Evolutionary conservation across 129 eudicot genomes (phyloP).

Genomic region (Erigeron canadensis): DNA sequence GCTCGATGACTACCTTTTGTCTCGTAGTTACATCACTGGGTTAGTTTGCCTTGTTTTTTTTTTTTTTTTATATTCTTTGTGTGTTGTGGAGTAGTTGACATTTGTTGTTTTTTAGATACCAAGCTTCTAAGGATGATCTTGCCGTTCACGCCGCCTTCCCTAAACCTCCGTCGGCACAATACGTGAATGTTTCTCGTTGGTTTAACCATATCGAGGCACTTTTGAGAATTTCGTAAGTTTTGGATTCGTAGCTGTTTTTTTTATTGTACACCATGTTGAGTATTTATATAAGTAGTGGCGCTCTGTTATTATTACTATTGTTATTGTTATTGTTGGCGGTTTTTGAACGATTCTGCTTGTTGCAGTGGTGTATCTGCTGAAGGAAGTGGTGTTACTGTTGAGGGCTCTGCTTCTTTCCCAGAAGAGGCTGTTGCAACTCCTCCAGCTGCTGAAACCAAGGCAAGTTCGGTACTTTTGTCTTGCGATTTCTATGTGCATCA

Average conservation of each 20-base stretch:
- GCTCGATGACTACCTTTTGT: slow-evolving; percentile 74
- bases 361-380: slow-evolving; percentile 87
- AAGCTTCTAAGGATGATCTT: slow-evolving; percentile 94
- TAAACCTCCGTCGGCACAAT: slow-evolving; percentile 61
- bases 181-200: slow-evolving; percentile 83
- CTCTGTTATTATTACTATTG: not conserved
- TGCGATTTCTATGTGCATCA: not conserved
- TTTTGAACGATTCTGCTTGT: not conserved
- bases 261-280: too few species aligned
- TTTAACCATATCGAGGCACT: slow-evolving; percentile 84
- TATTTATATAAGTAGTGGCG: not conserved
- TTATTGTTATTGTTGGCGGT: not conserved
- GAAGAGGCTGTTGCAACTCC: slow-evolving; percentile 72
- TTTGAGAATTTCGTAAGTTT: slow-evolving; percentile 82
- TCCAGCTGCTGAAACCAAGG: slow-evolving; percentile 74
- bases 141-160: slow-evolving; percentile 65
- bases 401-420: slow-evolving; percentile 60
- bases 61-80: not conserved
- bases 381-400: slow-evolving; percentile 76
- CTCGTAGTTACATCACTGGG: slow-evolving; percentile 89
- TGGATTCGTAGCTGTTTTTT: not conserved
- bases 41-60: slow-evolving; percentile 17
- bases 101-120: slow-evolving; percentile 47
- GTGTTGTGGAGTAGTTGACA: not conserved
- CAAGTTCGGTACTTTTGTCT: not conserved